phyloP scores from a whole-genome alignment of 225 moss, liverwort and hornwort genomes.

The Marchantia polymorpha region DNA sequence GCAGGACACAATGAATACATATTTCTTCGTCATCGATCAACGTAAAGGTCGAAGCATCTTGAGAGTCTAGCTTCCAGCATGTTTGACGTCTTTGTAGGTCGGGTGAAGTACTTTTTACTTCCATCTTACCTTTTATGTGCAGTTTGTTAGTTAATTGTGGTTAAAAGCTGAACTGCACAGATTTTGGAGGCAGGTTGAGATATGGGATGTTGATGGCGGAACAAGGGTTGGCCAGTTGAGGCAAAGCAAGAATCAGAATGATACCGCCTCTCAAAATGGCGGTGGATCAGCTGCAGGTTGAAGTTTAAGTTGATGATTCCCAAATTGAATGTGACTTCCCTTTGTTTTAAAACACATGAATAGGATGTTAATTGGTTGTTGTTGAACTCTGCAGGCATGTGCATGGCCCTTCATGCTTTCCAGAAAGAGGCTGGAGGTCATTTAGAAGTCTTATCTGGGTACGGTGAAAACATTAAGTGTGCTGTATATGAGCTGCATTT shows the following conservation, averaged over 20 bases:
- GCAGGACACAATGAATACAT: background rate
- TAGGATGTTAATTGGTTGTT: background rate
- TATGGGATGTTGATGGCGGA: conserved; percentile 79
- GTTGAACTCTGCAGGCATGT: conserved; percentile 51
- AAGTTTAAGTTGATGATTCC: background rate
- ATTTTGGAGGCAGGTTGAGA: conserved; percentile 60
- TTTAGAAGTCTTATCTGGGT: conserved; percentile 66
- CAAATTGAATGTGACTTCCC: background rate
- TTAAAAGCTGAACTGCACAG: conserved; percentile 1
- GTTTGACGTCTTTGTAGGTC: background rate
- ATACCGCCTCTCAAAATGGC: background rate
- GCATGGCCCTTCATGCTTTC: conserved; percentile 74
- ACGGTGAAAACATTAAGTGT: conserved; percentile 15
- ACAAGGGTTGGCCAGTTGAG: conserved; percentile 64
- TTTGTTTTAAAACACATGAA: background rate
- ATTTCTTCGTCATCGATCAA: background rate
- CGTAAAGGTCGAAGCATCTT: background rate
- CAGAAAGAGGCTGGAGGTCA: conserved; percentile 40
- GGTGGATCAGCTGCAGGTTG: conserved; percentile 35
- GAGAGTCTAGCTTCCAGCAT: background rate
- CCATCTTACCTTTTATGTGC: too few relatives aligned
- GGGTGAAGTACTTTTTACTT: background rate
- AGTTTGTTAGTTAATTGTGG: background rate
- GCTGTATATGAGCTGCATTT: background rate
- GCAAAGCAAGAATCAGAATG: conserved; percentile 17